Base-by-base conservation (phyloP, 2,329 filamentous ascomycete genomes). In the Hypomyces perniciosus region DNA sequence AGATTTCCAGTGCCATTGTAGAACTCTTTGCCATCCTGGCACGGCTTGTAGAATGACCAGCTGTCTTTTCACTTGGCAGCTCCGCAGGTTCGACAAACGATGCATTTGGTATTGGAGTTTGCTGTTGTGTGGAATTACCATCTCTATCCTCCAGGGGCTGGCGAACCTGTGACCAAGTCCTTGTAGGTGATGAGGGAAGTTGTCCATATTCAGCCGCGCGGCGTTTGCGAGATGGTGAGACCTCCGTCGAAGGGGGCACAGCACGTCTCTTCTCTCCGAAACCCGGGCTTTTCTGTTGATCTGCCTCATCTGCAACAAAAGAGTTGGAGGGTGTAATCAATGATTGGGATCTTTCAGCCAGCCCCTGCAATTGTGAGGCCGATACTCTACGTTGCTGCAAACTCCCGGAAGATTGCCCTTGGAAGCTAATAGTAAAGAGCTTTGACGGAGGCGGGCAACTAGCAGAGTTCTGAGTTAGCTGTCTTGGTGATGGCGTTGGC, bases 401-500 rank as follows among this genome's bases (percentile, higher is more conserved):
- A 8, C 38, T 34, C 20, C 9, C 20, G 6, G 34, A 12, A 4
- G 40, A 52, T 20, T 40, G 50, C 29, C 45, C 48, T 7, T 46
- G 20, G 26, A 10, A 46, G 44, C 26, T 26, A 29, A n/a, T 9
- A 10, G 39, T 20, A 30, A 46, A 29, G 7, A 20, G 20, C 20
- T 42, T 29, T 37, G 28, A 40, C 2, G 54, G 50, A 29, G 57
- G 59, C 48, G 56, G 50, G 13, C 44, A 52, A 9, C 30, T 46
- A 10, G 39, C 54, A 4, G 63, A 57, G 4, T 44, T 58, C 44
- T 64, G 62, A 12, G 63, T 65, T 33, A 54, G 56, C 43, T 52
- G 61, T 35, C 48, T 57, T 20, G 65, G 67, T 8, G 68, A 70
- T 4, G 68, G 64, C 1, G 68, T 66, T 43, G 61, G 59, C 54